These are phyloP conservation scores for Cordyceps javanica DNA, from an alignment of 2,329 filamentous ascomycete genomes.

Conservation along the genomic window DNA sequence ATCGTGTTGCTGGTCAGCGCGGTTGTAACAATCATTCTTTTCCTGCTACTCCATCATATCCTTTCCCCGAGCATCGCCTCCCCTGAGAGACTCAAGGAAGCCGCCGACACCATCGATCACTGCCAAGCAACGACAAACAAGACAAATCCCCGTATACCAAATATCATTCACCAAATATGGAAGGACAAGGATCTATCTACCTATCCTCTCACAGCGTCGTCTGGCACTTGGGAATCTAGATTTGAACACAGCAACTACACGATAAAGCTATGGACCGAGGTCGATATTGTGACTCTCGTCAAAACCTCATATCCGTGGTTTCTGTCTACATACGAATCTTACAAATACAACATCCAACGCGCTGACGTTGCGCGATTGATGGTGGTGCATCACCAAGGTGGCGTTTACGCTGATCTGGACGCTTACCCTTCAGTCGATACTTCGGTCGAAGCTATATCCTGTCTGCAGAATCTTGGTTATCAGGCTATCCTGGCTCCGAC, in stretches of 20 bases:
- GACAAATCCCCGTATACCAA: constrained; percentile 13
- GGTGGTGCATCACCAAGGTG: constrained; percentile 19
- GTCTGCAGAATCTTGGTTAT: constrained; percentile 15
- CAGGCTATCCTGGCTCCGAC: constrained; percentile 18
- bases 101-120: constrained; percentile 3
- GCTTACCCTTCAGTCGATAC: constrained; percentile 13
- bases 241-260: constrained; percentile 18
- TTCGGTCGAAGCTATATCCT: constrained; percentile 12
- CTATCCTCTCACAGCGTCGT: constrained; percentile 15
- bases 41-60: background rate
- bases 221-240: constrained; percentile 14
- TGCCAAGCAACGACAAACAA: background rate
- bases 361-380: constrained; percentile 20
- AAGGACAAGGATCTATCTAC: constrained; percentile 16
- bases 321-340: constrained; percentile 18
- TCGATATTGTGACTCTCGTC: constrained; percentile 16
- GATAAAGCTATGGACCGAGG: constrained; percentile 21
- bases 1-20: background rate
- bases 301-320: constrained; percentile 18
- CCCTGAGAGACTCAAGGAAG: background rate
- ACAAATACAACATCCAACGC: constrained; percentile 19
- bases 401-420: constrained; percentile 21
- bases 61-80: background rate
- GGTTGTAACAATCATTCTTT: background rate
- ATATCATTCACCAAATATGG: constrained; percentile 21